Evolutionary conservation across 2,329 filamentous ascomycete genomes (phyloP).

Genomic region (Epichloe brachyelytri): DNA sequence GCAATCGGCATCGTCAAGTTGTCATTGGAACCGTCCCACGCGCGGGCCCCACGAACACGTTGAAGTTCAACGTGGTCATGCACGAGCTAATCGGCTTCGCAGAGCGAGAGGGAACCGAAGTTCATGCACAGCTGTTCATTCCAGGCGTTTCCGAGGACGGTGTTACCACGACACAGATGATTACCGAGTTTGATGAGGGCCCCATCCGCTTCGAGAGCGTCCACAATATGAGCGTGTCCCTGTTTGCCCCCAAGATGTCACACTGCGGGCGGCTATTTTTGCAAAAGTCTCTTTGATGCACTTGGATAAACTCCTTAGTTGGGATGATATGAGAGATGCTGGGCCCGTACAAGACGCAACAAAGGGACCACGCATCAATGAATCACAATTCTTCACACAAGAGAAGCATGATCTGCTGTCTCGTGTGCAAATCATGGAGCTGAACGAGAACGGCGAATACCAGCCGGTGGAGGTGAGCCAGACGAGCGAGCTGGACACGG

Average conservation of each 20-base stretch:
- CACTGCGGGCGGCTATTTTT: slow-evolving; percentile 78
- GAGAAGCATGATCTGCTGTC: slow-evolving; percentile 90
- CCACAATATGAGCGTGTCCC: slow-evolving; percentile 89
- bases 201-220: slow-evolving; percentile 92
- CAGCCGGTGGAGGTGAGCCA: slow-evolving; percentile 87
- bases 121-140: slow-evolving; percentile 94
- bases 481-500: slow-evolving; percentile 68
- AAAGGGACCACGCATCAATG: slow-evolving; percentile 60
- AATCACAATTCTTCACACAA: slow-evolving; percentile 85
- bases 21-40: slow-evolving; percentile 84
- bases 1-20: slow-evolving; percentile 84
- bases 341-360: slow-evolving; percentile 42
- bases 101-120: slow-evolving; percentile 86
- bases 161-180: slow-evolving; percentile 90
- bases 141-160: slow-evolving; percentile 82
- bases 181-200: slow-evolving; percentile 84
- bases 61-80: slow-evolving; percentile 99
- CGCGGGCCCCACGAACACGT: slow-evolving; percentile 75
- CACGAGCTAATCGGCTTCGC: slow-evolving; percentile 90
- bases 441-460: slow-evolving; percentile 84
- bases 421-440: slow-evolving; percentile 76
- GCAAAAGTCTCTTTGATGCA: slow-evolving; percentile 87
- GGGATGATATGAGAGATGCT: slow-evolving; percentile 93
- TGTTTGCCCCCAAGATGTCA: slow-evolving; percentile 57
- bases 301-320: slow-evolving; percentile 90